Evolutionary conservation across 371 early-diverging fungal genomes (phyloP), one percentile per base, ranked within the genome.

Genomic region (Zychaea mexicana): DNA sequence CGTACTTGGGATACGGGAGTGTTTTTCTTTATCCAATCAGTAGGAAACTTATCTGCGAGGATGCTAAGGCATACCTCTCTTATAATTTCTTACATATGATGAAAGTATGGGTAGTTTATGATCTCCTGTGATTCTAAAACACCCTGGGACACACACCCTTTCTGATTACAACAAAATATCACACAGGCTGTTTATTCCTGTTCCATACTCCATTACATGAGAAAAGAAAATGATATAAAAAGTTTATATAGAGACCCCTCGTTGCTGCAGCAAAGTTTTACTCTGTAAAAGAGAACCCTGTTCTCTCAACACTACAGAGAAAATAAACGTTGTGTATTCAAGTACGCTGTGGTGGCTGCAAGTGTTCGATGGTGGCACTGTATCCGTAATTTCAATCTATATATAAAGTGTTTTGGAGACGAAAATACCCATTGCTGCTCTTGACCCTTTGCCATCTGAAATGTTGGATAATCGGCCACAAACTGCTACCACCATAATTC

Each of bases 1-100:
- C 4, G 13, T 7, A 42, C 42, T 1, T 42, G 7, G 42, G 42
- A 17, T 17, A 42, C 7, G 4, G 15, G 36, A 10, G 8, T 42
- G 13, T 42, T 42, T 60, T 39, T 60, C 52, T 52, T 52, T 60
- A 33, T 42, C 45, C 59, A 39, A 36, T 74, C 71, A 72, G 75
- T 74, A 75, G 75, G 72, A 78, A 73, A 71, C 58, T 67, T 74
- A 78, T 75, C 78, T 78, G 78, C 75, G 69, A 57, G 39, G 38
- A 73, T 58, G 57, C 73, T 61, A 28, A 67, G 68, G 68, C 67
- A 61, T 45, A 73, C 59, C 59, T 58, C 59, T 56, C 59, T 42
- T 42, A 63, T 67, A 69, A 46, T 73, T 68, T 72, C 66, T 77
- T 74, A 72, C 69, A 57, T 13, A 74, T 78, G 78, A 78, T 78